Evolutionary conservation across 441 rosid genomes (phyloP).

Genomic region (Hura crepitans): DNA sequence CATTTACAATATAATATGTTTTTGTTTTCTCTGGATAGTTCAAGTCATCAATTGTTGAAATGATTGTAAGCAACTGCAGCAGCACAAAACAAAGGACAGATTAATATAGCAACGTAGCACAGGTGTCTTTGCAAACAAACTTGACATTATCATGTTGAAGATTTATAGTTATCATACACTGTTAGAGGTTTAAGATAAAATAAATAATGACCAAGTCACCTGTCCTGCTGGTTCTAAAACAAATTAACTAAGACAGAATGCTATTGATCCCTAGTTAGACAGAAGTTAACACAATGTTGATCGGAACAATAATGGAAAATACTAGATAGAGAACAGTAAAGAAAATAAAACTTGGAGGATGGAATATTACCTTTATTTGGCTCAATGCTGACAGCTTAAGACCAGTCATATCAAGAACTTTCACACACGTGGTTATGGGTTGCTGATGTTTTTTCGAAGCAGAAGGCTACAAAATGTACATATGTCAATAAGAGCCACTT

Average conservation of each 20-base stretch:
- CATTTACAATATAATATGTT: conserved; percentile 80
- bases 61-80: conserved; percentile 73
- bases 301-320: not conserved
- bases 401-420: conserved; percentile 93
- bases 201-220: not conserved
- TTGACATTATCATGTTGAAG: not conserved
- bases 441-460: conserved; percentile 66
- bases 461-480: conserved; percentile 53
- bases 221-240: not conserved
- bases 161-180: not conserved
- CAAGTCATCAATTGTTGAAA: conserved; percentile 79
- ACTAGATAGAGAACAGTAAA: not conserved
- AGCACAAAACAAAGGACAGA: conserved; percentile 11
- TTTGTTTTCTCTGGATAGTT: conserved; percentile 95
- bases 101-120: conserved; percentile 8
- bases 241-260: not conserved
- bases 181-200: not conserved
- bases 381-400: conserved; percentile 74
- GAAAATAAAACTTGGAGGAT: conserved; percentile 3
- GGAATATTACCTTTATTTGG: conserved; percentile 64
- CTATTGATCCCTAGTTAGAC: not conserved
- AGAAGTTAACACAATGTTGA: not conserved
- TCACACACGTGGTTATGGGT: conserved; percentile 77
- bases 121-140: not conserved
- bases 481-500: conserved; percentile 19